Evolutionary conservation across 441 rosid genomes (phyloP), one percentile per base, ranked within the genome.

Genomic region (Pelargonium fulgidum): DNA sequence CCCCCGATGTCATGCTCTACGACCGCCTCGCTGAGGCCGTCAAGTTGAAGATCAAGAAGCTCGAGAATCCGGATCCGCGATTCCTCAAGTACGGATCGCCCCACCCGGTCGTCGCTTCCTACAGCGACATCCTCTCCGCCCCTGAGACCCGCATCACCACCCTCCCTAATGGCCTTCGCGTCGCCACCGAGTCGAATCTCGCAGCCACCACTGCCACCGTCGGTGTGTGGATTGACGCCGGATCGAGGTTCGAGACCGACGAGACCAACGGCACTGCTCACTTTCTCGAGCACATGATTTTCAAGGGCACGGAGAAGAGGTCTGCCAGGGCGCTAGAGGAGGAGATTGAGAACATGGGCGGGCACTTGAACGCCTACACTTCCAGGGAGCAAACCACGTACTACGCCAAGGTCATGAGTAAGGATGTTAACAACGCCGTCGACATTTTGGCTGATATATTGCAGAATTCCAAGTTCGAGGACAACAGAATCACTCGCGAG

Each of bases 211-310:
- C 98, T 0, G 97, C 98, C 16, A 90, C 99, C 1, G 98, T 94
- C 7, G 99, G 99, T 22, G 99, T 92, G 16, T 94, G 99, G 99
- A 95, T 95, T 72, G 99, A 95, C 61, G 96, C 99, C 1, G 99
- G 99, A 70, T 92, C 97, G 42, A 75, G 98, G 50, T 91, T 87
- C 24, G 97, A 91, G 85, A 84, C 89, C 1, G 94, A 89, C 0
- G 85, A 82, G 68, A 85, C 88, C 3, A 91, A 89, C 13, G 97
- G 97, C 0, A 88, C 96, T 0, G 97, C 97, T 24, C 97, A 91
- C 72, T 91, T 91, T 64, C 74, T 91, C 71, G 97, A 91, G 87
- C 97, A 91, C 77, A 91, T 91, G 97, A 91, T 91, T 9, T 91
- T 91, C 70, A 91, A 91, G 77, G 97, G 97, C 39, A 91, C 97